Evolutionary conservation across 2,329 filamentous ascomycete species (phyloP).

Genomic region (Metarhizium robertsii): DNA sequence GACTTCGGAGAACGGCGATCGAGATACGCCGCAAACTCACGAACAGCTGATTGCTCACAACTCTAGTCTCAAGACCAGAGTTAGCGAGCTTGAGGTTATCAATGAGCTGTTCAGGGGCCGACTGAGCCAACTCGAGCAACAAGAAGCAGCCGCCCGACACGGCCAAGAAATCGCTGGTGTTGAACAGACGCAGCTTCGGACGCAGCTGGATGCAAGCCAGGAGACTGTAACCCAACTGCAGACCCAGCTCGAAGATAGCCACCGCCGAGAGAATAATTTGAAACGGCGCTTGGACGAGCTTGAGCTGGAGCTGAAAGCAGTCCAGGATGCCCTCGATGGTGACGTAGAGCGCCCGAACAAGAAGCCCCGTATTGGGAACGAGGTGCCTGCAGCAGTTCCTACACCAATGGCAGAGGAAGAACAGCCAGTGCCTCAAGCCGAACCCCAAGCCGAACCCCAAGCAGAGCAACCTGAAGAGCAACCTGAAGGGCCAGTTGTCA

Average conservation of each 20-base stretch:
- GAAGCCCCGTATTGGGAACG: slow-evolving; percentile 6
- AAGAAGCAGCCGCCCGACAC: slow-evolving; percentile 58
- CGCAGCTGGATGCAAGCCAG: slow-evolving; percentile 40
- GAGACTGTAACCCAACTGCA: slow-evolving; percentile 38
- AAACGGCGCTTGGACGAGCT: slow-evolving; percentile 76
- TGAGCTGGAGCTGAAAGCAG: slow-evolving; percentile 46
- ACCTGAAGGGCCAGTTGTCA: not conserved
- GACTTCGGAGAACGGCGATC: slow-evolving; percentile 39
- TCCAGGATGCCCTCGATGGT: slow-evolving; percentile 10
- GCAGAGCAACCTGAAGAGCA: not conserved
- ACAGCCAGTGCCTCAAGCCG: slow-evolving; percentile 1
- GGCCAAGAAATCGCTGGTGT: slow-evolving; percentile 46
- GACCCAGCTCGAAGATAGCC: slow-evolving; percentile 63
- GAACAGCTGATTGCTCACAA: slow-evolving; percentile 74
- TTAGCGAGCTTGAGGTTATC: slow-evolving; percentile 92
- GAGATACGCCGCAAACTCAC: slow-evolving; percentile 66
- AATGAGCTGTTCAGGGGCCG: slow-evolving; percentile 72
- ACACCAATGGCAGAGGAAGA: not conserved
- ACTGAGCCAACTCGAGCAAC: slow-evolving; percentile 70
- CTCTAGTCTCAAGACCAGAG: slow-evolving; percentile 83
- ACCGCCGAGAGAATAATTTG: slow-evolving; percentile 69
- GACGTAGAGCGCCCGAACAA: slow-evolving; percentile 9
- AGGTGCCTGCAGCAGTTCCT: not conserved
- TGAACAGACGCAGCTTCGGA: slow-evolving; percentile 47
- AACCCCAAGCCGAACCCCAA: not conserved